Evolutionary conservation across 2,329 filamentous ascomycete species (phyloP).

Genomic region (Ophiostoma sp.): DNA sequence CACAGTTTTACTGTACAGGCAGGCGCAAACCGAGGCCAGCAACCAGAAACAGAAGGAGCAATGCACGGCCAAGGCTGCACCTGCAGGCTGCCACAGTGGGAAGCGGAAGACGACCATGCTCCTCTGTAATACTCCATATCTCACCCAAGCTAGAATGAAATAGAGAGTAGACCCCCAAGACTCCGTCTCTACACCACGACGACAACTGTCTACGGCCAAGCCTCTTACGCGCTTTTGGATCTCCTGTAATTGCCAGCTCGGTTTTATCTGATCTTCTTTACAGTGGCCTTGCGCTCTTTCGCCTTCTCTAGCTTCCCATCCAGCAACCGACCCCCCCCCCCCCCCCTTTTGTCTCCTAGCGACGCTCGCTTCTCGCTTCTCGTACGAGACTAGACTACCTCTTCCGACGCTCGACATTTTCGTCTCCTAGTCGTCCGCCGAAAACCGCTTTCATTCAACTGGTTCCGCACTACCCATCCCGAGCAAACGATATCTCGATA

Average conservation of each 20-base stretch:
- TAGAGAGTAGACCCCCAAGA: not conserved
- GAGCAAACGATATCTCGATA: no score
- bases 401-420: not conserved
- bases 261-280: not conserved
- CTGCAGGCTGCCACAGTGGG: slow-evolving; percentile 5
- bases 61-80: slow-evolving; percentile 10
- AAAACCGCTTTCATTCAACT: not conserved
- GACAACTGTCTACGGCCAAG: slow-evolving; percentile 1
- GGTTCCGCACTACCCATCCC: not conserved
- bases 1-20: not conserved
- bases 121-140: not conserved
- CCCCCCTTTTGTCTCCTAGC: not conserved
- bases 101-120: not conserved
- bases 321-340: not conserved
- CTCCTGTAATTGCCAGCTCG: not conserved
- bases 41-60: slow-evolving; percentile 10
- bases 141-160: not conserved
- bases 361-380: slow-evolving; percentile 5
- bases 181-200: slow-evolving; percentile 4
- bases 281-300: not conserved
- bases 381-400: not conserved
- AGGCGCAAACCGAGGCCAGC: not conserved
- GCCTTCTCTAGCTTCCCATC: not conserved
- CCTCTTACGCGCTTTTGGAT: not conserved
- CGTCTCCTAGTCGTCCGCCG: not conserved